phyloP scores from a whole-genome alignment of 192 early-diverging fungal genomes.

The Coemansia sp. region DNA sequence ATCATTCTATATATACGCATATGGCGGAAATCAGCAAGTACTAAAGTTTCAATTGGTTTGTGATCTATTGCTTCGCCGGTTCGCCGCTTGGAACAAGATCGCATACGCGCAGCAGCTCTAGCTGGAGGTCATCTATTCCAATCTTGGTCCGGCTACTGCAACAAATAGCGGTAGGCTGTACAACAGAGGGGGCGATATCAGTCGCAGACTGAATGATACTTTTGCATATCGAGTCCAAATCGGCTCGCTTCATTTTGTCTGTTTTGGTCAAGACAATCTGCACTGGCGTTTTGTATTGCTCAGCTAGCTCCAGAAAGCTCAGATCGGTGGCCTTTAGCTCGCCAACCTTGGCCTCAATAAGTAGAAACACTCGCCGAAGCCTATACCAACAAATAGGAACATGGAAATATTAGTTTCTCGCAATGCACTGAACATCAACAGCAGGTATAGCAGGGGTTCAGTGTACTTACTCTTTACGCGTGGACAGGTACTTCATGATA shows the following conservation, averaged over 20 bases:
- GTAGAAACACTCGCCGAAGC: slow-evolving; percentile 50
- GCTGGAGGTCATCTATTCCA: slow-evolving; percentile 36
- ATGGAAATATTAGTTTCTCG: not conserved
- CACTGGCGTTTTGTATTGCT: slow-evolving; percentile 23
- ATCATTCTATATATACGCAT: not conserved
- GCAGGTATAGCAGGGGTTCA: not conserved
- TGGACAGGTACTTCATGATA: slow-evolving; percentile 46
- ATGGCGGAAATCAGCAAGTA: not conserved
- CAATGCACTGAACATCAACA: not conserved
- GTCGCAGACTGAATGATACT: slow-evolving; percentile 12
- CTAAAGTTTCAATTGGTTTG: not conserved
- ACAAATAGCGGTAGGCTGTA: slow-evolving; percentile 22
- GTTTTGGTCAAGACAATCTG: slow-evolving; percentile 55
- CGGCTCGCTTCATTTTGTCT: slow-evolving; percentile 45
- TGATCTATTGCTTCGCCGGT: not conserved
- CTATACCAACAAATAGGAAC: slow-evolving; percentile 13
- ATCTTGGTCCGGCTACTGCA: slow-evolving; percentile 40
- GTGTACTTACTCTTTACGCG: slow-evolving; percentile 37
- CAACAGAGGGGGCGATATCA: slow-evolving; percentile 28
- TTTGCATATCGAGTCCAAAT: slow-evolving; percentile 22
- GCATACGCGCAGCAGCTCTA: slow-evolving; percentile 40
- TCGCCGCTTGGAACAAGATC: slow-evolving; percentile 8
- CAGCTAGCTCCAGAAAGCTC: slow-evolving; percentile 46
- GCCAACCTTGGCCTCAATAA: slow-evolving; percentile 58
- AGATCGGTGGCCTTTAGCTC: slow-evolving; percentile 52